A percentile compares a stretch with the other conserved stretches of the same genome.
phyloP scores from a whole-genome alignment of 805 yeast genomes.

The Naumovozyma baii region DNA sequence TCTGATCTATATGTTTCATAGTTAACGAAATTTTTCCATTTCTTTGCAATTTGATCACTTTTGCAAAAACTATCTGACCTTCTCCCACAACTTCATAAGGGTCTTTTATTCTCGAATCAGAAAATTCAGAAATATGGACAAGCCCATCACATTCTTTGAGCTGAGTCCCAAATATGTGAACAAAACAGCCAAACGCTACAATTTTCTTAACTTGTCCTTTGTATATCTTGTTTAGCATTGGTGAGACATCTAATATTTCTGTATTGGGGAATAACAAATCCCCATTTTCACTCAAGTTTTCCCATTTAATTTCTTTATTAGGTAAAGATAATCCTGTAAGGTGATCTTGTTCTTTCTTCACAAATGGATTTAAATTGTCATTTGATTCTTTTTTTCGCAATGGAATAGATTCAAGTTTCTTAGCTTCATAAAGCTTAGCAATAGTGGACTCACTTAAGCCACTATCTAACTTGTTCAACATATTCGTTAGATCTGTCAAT shows the following conservation, averaged over 20 bases:
- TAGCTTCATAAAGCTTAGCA: constrained; percentile 5
- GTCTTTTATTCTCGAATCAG: constrained; percentile 37
- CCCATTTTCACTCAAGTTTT: constrained; percentile 8
- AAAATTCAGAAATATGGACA: constrained; percentile 68
- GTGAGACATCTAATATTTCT: constrained; percentile 22
- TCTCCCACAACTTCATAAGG: constrained; percentile 49
- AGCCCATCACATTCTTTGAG: constrained; percentile 42
- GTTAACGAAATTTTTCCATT: constrained; percentile 47
- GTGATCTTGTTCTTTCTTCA: constrained; percentile 7
- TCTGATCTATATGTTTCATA: constrained; percentile 66
- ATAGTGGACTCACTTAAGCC: constrained; percentile 11
- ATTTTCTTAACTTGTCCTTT: constrained; percentile 52
- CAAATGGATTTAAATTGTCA: constrained; percentile 1
- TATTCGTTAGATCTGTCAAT: constrained; percentile 6
- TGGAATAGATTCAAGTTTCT: not conserved
- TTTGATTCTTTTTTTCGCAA: not conserved
- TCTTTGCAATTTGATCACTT: constrained; percentile 39
- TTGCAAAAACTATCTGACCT: constrained; percentile 58
- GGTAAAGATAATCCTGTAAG: constrained; percentile 8
- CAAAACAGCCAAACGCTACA: constrained; percentile 71
- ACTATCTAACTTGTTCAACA: constrained; percentile 18
- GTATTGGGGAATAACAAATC: constrained; percentile 5
- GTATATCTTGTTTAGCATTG: constrained; percentile 41
- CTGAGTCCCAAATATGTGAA: constrained; percentile 38
- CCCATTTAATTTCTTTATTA: constrained; percentile 15